Conservation (phyloP, 257 asterid genomes). For the Lavandula angustifolia region DNA sequence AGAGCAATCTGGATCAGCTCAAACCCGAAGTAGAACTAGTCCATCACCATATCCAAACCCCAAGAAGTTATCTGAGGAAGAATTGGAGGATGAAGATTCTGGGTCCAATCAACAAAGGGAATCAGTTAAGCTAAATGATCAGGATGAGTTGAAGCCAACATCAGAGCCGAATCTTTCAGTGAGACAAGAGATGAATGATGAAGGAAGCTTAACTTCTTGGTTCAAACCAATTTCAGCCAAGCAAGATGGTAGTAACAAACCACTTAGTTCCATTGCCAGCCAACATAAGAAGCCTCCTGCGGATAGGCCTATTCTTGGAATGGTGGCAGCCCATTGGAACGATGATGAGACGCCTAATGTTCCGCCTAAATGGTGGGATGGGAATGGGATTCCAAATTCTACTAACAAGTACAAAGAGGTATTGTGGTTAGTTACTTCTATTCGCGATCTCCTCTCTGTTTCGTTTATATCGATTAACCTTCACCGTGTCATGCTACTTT, state of each 20-base stretch:
- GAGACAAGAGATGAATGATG: constrained; percentile 43
- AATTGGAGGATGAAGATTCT: constrained; percentile 41
- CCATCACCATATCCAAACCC: constrained; percentile 71
- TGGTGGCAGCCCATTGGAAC: constrained; percentile 93
- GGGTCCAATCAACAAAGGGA: constrained; percentile 33
- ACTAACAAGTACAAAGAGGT: constrained; percentile 97
- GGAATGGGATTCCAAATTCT: constrained; percentile 92
- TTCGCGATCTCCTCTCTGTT: not conserved
- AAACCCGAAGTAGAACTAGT: constrained; percentile 34
- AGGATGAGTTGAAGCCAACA: constrained; percentile 31
- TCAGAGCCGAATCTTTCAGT: constrained; percentile 37
- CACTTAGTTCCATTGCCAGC: constrained; percentile 24
- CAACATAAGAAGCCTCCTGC: constrained; percentile 47
- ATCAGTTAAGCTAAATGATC: constrained; percentile 32
- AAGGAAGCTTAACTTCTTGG: constrained; percentile 63
- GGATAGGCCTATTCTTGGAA: constrained; percentile 90
- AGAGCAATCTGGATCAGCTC: constrained; percentile 45
- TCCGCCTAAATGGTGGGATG: constrained; percentile 86
- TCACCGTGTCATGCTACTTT: constrained; percentile 11
- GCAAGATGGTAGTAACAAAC: constrained; percentile 35
- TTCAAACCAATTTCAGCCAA: constrained; percentile 49
- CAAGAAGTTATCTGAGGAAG: constrained; percentile 43
- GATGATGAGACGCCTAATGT: constrained; percentile 59
- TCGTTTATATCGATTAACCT: not conserved
- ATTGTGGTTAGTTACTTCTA: constrained; percentile 3